Conservation (phyloP, 192 early-diverging fungal species). For the Backusella mclennaniae region DNA sequence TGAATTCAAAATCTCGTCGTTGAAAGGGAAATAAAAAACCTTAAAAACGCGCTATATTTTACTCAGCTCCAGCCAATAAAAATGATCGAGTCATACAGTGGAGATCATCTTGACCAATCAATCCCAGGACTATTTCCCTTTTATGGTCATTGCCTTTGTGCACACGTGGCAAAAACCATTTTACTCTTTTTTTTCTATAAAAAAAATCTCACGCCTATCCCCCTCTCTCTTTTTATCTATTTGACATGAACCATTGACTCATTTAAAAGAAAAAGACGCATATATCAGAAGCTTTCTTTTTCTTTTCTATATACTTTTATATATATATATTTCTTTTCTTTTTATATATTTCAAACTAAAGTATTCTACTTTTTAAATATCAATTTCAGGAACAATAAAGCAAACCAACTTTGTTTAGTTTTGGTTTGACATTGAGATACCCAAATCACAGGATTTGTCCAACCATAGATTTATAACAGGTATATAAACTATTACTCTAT, state of each 20-base stretch:
- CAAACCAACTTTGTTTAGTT: too few species aligned
- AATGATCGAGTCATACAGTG: not conserved
- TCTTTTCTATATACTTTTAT: too few species aligned
- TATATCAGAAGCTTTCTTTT: too few species aligned
- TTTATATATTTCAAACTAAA: too few species aligned
- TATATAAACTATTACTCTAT: too few species aligned
- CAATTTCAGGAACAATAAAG: too few species aligned
- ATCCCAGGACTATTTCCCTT: not conserved
- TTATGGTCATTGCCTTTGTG: not conserved
- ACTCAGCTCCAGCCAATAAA: not conserved
- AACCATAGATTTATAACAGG: too few species aligned
- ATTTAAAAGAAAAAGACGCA: not conserved
- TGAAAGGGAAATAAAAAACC: not conserved
- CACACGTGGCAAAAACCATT: not conserved
- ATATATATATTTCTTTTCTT: too few species aligned
- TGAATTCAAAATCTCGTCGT: slow-evolving; percentile 1
- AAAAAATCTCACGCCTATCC: not conserved
- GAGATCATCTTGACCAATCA: not conserved
- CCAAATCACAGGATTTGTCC: too few species aligned
- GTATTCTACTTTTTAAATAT: too few species aligned
- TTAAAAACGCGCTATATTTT: not conserved
- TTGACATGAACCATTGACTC: not conserved
- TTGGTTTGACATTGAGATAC: too few species aligned
- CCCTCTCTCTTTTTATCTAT: too few species aligned
- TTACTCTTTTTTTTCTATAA: not conserved